Evolutionary conservation across 306 rosid genomes (phyloP).

Genomic region (Arachis hypogaea): DNA sequence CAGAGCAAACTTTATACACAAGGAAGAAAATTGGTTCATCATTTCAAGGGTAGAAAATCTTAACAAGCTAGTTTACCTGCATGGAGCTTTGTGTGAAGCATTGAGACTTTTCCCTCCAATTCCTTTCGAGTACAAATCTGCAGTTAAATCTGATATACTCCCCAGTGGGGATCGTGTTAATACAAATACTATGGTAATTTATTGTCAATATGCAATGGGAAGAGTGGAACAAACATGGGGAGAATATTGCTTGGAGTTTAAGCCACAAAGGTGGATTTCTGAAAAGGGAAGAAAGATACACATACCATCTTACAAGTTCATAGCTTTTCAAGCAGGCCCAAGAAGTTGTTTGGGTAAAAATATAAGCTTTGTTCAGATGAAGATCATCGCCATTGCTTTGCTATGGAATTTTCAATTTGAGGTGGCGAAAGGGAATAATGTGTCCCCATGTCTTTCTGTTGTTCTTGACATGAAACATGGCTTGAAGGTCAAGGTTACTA

Average conservation of each 20-base stretch:
- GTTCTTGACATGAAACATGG: conserved; percentile 8
- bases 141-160: conserved; percentile 12
- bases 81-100: conserved; percentile 36
- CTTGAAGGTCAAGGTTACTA: conserved; percentile 9
- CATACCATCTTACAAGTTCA: conserved; percentile 33
- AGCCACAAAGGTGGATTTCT: conserved; percentile 35
- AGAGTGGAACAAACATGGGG: conserved; percentile 35
- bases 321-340: conserved; percentile 31
- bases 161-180: conserved; percentile 28
- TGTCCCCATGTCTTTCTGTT: background rate
- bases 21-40: background rate
- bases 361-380: background rate
- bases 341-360: conserved; percentile 30
- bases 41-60: background rate
- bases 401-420: background rate
- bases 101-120: conserved; percentile 20
- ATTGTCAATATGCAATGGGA: conserved; percentile 23
- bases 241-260: conserved; percentile 8
- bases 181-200: background rate
- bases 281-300: background rate
- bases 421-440: conserved; percentile 19
- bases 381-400: conserved; percentile 11
- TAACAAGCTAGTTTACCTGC: conserved; percentile 19
- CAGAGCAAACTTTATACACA: background rate
- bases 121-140: conserved; percentile 1